Evolutionary conservation across 1,284 basidiomycete species (phyloP), one percentile per base, ranked within the genome.

Genomic region (Filobasidium uniguttulatum): DNA sequence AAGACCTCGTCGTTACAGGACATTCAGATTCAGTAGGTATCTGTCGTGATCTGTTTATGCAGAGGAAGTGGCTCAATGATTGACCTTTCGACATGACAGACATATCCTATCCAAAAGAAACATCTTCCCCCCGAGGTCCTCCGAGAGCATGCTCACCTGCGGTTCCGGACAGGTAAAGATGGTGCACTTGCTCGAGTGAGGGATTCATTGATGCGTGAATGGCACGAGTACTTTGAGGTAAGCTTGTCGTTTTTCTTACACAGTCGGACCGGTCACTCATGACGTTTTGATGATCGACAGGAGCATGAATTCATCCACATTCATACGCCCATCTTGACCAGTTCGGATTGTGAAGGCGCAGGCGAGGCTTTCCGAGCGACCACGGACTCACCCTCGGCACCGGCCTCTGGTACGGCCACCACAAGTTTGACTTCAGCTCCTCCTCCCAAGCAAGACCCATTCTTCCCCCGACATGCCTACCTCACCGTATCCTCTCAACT

Each of bases 341-440:
- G 80, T 7, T 88, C 81, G 56, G 94, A 98, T 67, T 93, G 90
- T 57, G 93, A 98, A 72, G 94, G 93, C n/a, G 91, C 85, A 3
- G 93, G 94, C 17, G 90, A 97, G 68, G 80, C 85, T 1, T 98
- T 98, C 65, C 76, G 77, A 12, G 73, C 96, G 17, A 35, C 46
- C 29, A 56, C 50, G 20, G 45, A 44, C 46, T n/a, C n/a, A n/a
- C 49, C 46, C 17, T 34, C 35, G 2, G 28, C 43, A 26, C 5
- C 47, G 20, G 49, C 31, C 28, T 57, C 43, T 43, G 55, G 36
- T 19, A 46, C 26, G 45, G 58, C 35, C 53, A 15, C 46, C 14
- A 17, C 41, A 8, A 29, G 25, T 26, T 23, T 1, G 14, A 33
- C 29, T 17, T 29, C 34, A 8, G 19, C 62, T 35, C 19, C 57